phyloP scores from a whole-genome alignment of 2,329 filamentous ascomycete species.

The Aspergillus flavus region DNA sequence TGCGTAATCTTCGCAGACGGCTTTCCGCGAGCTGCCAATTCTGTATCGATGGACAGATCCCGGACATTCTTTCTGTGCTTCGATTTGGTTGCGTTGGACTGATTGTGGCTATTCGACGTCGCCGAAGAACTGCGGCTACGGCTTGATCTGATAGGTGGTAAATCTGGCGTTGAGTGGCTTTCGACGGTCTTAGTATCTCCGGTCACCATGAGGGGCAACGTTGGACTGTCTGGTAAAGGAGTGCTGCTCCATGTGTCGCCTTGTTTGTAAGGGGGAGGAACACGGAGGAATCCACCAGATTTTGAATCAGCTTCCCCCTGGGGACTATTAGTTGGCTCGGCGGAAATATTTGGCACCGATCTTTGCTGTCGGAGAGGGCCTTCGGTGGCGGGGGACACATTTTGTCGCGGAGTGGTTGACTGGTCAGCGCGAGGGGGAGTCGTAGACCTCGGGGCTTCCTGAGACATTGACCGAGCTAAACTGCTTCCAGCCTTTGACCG shows the following conservation, averaged over 20 bases:
- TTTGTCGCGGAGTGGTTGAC: constrained; percentile 2
- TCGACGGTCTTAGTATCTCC: constrained; percentile 11
- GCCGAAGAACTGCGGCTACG: constrained; percentile 16
- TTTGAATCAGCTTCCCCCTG: constrained; percentile 16
- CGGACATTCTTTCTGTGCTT: constrained; percentile 39
- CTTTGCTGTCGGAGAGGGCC: constrained; percentile 29
- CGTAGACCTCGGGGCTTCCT: constrained; percentile 9
- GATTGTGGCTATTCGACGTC: constrained; percentile 16
- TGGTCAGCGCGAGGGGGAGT: constrained; percentile 7
- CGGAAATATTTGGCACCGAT: constrained; percentile 36
- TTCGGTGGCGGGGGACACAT: neutral
- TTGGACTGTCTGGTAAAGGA: constrained; percentile 39
- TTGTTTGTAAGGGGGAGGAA: constrained; percentile 36
- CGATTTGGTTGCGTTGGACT: constrained; percentile 20
- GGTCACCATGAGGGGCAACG: constrained; percentile 28
- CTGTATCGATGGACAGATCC: constrained; percentile 45
- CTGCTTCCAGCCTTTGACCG: constrained; percentile 13
- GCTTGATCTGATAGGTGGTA: constrained; percentile 10
- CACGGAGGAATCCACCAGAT: constrained; percentile 28
- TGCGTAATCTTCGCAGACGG: constrained; percentile 37
- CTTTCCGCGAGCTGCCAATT: constrained; percentile 37
- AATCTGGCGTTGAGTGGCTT: constrained; percentile 11
- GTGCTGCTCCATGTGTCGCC: constrained; percentile 35
- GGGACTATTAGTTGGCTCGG: constrained; percentile 18
- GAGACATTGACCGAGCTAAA: constrained; percentile 17